These are phyloP conservation scores for Ganoderma lingzhi DNA, from an alignment of 1,284 basidiomycete species.

Conservation along the genomic window DNA sequence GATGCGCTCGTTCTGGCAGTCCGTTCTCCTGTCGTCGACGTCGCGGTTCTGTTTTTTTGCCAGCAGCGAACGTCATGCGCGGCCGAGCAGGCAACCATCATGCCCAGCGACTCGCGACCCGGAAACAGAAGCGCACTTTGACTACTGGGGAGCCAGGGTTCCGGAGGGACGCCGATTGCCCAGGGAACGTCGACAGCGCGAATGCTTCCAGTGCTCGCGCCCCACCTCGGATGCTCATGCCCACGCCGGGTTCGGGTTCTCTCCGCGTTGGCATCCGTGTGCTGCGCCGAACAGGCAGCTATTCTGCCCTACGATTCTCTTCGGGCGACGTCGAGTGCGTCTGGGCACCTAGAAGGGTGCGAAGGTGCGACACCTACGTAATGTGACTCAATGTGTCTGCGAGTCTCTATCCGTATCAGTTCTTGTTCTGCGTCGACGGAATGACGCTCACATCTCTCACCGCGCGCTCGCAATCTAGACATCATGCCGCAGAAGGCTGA, in stretches of 20 bases:
- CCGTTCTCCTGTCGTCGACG: neutral
- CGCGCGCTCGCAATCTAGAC: neutral
- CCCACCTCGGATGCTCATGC: neutral
- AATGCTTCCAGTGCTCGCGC: neutral
- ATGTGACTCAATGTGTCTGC: neutral
- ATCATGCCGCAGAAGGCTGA: neutral
- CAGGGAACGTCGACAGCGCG: constrained; percentile 1
- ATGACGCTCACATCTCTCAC: constrained; percentile 1
- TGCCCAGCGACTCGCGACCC: neutral
- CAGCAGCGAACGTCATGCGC: neutral
- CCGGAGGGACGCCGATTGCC: neutral
- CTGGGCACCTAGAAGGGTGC: neutral
- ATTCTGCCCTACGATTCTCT: neutral
- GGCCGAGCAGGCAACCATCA: constrained; percentile 6
- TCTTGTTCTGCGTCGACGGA: neutral
- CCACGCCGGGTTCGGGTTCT: neutral
- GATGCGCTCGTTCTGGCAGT: neutral
- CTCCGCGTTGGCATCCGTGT: neutral
- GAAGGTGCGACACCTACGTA: neutral
- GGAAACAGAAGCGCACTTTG: neutral
- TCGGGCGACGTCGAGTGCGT: neutral
- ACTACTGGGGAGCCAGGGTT: neutral
- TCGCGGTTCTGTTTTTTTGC: neutral
- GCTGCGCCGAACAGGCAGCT: neutral
- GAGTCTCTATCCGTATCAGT: neutral